Percentiles rank a stretch among this genome's conserved stretches.
These are phyloP conservation scores for Brettanomyces custersianus DNA, from an alignment of 805 yeast genomes.

Conservation along the genomic window DNA sequence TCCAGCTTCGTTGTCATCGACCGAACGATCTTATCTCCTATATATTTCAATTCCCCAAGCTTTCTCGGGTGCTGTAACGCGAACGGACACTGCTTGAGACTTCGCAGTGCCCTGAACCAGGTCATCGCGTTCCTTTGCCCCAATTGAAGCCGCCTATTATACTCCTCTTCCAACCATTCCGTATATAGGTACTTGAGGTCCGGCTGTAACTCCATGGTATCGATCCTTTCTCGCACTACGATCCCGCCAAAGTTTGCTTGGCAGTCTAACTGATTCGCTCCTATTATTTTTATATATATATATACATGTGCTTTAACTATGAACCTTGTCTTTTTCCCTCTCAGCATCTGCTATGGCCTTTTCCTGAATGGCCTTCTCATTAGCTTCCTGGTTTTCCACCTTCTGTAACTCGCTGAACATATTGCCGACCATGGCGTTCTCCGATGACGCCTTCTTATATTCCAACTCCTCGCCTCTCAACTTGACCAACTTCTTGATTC, in stretches of 20 bases:
- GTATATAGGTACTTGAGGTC: constrained; percentile 45
- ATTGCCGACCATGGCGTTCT: constrained; percentile 13
- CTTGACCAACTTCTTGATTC: constrained; percentile 40
- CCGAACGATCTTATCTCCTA: constrained; percentile 65
- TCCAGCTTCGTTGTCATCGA: constrained; percentile 37
- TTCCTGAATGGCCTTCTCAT: no score
- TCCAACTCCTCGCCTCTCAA: constrained; percentile 37
- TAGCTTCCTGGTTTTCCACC: constrained; percentile 5
- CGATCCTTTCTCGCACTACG: no score
- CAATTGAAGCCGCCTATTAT: constrained; percentile 33
- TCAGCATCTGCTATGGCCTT: no score
- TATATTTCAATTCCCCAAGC: constrained; percentile 47
- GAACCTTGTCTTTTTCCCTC: background rate
- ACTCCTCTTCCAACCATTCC: constrained; percentile 51
- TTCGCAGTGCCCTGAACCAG: constrained; percentile 48
- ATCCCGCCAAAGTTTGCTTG: no score
- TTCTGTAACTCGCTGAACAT: constrained; percentile 17
- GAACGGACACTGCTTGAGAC: constrained; percentile 35
- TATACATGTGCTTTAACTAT: background rate
- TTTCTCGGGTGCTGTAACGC: constrained; percentile 48
- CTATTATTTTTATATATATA: no score
- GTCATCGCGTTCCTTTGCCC: constrained; percentile 46
- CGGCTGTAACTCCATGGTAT: constrained; percentile 36
- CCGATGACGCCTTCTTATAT: constrained; percentile 10
- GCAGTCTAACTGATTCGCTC: no score